Evolutionary conservation across 257 asterid species (phyloP).

Genomic region (Solanum acaule): DNA sequence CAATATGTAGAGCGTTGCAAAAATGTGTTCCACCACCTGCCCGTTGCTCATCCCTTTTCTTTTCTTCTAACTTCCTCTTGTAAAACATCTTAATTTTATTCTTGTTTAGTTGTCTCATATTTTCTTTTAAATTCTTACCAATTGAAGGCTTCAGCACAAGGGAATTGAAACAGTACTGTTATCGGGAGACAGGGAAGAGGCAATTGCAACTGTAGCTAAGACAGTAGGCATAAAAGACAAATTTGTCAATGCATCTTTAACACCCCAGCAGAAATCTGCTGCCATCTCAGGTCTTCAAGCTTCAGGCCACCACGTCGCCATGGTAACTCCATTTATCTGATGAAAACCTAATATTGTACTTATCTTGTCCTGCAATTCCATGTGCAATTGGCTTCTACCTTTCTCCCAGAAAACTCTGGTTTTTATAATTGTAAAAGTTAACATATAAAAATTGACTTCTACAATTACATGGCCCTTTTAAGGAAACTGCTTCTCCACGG

Average conservation of each 20-base stretch:
- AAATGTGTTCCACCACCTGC: not conserved
- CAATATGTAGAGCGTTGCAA: not conserved
- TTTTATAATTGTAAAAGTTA: not conserved
- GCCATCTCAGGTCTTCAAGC: slow-evolving; percentile 67
- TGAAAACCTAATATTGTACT: slow-evolving; percentile 28
- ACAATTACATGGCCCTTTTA: not conserved
- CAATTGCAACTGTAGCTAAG: slow-evolving; percentile 93
- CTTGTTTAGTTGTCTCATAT: not conserved
- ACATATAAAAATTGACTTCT: not conserved
- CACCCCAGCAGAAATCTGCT: slow-evolving; percentile 79
- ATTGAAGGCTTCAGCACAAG: slow-evolving; percentile 67
- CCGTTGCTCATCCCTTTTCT: not conserved
- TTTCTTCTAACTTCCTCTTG: not conserved
- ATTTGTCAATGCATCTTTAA: slow-evolving; percentile 61
- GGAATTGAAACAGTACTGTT: slow-evolving; percentile 71
- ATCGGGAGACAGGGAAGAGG: slow-evolving; percentile 99
- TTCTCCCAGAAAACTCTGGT: not conserved
- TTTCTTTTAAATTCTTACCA: not conserved
- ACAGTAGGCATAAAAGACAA: slow-evolving; percentile 63
- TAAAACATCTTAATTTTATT: not conserved
- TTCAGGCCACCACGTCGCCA: slow-evolving; percentile 78
- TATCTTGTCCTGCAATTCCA: too few relatives aligned
- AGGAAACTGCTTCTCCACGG: not conserved
- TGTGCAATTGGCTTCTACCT: not conserved
- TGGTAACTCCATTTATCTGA: slow-evolving; percentile 38